Conservation (phyloP, 2,329 filamentous ascomycete genomes). For the Calonectria fujianensis region DNA sequence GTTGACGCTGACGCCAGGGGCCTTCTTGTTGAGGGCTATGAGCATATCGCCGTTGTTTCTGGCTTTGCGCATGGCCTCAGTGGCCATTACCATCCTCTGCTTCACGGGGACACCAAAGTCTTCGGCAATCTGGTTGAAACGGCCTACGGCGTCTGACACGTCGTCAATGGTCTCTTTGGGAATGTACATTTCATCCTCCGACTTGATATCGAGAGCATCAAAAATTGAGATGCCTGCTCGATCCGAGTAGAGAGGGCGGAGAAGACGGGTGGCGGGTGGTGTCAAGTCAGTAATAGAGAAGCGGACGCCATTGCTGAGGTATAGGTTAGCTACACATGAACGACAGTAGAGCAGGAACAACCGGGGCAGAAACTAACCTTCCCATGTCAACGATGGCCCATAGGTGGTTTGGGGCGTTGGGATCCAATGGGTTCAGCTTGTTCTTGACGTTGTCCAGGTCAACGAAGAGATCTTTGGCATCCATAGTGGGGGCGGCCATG, state of each 20-base stretch:
- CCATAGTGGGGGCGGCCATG: constrained; percentile 58
- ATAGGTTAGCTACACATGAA: constrained; percentile 28
- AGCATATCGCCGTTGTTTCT: constrained; percentile 83
- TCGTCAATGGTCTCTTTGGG: constrained; percentile 74
- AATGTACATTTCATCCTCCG: constrained; percentile 61
- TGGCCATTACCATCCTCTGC: constrained; percentile 86
- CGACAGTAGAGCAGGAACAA: not conserved
- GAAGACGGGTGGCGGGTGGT: constrained; percentile 80
- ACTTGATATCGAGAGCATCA: constrained; percentile 80
- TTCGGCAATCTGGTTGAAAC: constrained; percentile 82
- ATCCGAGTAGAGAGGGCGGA: constrained; percentile 86
- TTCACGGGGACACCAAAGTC: constrained; percentile 79
- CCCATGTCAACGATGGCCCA: constrained; percentile 77
- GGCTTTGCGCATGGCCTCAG: constrained; percentile 90
- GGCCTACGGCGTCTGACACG: constrained; percentile 80
- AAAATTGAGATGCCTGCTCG: constrained; percentile 90
- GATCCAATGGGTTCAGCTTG: constrained; percentile 70
- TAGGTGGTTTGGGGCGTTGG: constrained; percentile 68
- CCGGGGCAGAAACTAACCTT: constrained; percentile 63
- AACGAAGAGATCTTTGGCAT: constrained; percentile 60
- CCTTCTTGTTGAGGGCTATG: constrained; percentile 75
- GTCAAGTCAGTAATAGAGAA: constrained; percentile 92
- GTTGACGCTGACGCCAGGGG: constrained; percentile 79
- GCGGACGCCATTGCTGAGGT: constrained; percentile 88
- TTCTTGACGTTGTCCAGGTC: constrained; percentile 71